Percentiles rank a stretch among this genome's conserved stretches.
Evolutionary conservation across 495 filamentous ascomycete species (phyloP).

Genomic region (Tuber microsphaerosporum): DNA sequence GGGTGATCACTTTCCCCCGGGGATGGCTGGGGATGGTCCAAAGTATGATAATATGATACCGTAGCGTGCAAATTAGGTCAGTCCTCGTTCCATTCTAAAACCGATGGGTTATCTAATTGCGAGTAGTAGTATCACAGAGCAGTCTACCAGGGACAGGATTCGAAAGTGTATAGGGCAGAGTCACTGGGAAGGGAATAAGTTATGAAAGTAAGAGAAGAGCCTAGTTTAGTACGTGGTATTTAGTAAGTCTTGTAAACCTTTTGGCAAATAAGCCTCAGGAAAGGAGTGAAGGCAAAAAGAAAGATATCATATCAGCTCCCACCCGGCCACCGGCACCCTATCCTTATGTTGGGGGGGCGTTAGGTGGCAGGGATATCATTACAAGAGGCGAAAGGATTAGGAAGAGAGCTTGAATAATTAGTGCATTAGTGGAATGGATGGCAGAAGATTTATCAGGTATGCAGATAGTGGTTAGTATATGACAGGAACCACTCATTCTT

Average conservation of each 20-base stretch:
- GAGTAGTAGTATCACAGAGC: background rate
- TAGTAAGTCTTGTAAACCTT: too few species aligned
- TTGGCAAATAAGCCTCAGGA: too few species aligned
- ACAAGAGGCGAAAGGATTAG: background rate
- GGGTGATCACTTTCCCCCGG: too few species aligned
- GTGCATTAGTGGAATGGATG: background rate
- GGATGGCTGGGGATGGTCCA: too few species aligned
- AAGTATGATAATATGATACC: too few species aligned
- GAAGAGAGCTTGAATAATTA: background rate
- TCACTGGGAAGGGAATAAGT: background rate
- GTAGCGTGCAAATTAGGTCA: background rate
- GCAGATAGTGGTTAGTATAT: background rate
- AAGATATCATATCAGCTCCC: too few species aligned
- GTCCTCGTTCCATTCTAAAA: background rate
- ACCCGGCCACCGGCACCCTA: too few species aligned
- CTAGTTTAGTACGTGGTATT: too few species aligned
- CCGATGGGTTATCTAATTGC: background rate
- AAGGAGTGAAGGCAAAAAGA: too few species aligned
- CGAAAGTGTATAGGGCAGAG: background rate
- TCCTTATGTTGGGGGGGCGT: too few species aligned
- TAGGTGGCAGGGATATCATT: too few species aligned
- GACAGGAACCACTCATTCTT: background rate
- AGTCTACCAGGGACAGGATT: background rate
- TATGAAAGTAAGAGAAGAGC: background rate
- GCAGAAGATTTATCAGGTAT: background rate